Evolutionary conservation across 768 basidiomycete species (phyloP), one percentile per base, ranked within the genome.

Genomic region (Tephrocybe sp.): DNA sequence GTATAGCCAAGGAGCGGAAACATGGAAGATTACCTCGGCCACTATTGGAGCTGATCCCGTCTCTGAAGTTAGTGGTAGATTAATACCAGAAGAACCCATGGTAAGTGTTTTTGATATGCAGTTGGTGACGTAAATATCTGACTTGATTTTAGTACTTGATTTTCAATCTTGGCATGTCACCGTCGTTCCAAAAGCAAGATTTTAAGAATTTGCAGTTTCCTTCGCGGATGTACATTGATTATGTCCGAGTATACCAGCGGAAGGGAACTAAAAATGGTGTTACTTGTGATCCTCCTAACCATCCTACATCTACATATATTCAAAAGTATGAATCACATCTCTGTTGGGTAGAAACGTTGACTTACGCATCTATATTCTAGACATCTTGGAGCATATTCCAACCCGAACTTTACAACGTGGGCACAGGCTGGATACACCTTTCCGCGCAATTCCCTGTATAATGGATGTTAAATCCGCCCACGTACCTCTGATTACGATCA

Each of bases 41-140:
- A 72, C 89, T 2, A 68, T 93, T n/a, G 87, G 82, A 4, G 69
- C 92, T 2, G 85, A 94, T 68, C 19, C 78, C 0, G 62, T 58
- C 4, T 71, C 80, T 0, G 54, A 84, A 48, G 74, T 98, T 43
- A 73, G 79, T 32, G 72, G 78, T 59, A 76, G 95, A 31, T 61
- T 94, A 13, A 83, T 98, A 49, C 75, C 92, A 4, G 91, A 95
- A 62, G 97, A 99, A 65, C 96, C 97, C 2, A 87, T 98, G 93
- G 91, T 92, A 58, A 55, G 82, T 71, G 45, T 47, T 54, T 51
- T 52, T 52, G 33, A 11, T 33, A 14, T 11, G 20, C 49, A 32
- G 39, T 35, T 23, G 12, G 31, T 60, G 34, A 57, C 40, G 49
- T 39, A 52, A 59, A 5, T 49, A 30, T 16, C 55, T 26, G 26